Evolutionary conservation across 305 asterid species (phyloP).

Genomic region (Fraxinus albicans): DNA sequence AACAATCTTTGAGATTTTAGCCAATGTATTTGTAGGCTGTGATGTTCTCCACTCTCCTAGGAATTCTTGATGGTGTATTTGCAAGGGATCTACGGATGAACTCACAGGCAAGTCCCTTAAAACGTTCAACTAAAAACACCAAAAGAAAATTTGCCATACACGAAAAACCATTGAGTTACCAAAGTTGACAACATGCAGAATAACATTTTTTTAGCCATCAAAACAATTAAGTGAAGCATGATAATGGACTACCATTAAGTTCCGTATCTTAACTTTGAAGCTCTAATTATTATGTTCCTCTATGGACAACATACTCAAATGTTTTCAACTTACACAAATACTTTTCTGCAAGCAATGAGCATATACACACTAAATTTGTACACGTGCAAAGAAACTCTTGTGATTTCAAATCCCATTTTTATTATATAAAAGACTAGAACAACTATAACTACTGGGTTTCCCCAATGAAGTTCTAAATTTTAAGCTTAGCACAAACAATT

Average conservation of each 20-base stretch:
- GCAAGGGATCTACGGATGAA: conserved; percentile 34
- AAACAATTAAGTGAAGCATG: not conserved
- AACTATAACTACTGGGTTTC: not conserved
- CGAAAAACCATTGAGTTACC: not conserved
- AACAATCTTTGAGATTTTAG: conserved; percentile 30
- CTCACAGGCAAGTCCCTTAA: conserved; percentile 36
- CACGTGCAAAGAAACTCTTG: not conserved
- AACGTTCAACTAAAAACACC: conserved; percentile 41
- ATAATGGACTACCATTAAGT: not conserved
- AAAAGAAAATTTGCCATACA: conserved; percentile 23
- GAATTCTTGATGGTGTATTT: conserved; percentile 42
- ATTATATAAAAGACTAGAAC: not conserved
- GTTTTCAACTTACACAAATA: conserved; percentile 5
- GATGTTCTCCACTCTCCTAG: conserved; percentile 36
- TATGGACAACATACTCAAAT: not conserved
- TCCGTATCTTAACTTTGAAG: not conserved
- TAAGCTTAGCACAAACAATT: not conserved
- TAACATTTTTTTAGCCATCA: not conserved
- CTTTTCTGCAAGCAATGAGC: not conserved
- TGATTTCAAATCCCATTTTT: not conserved
- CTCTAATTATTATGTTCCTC: not conserved
- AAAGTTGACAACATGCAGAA: not conserved
- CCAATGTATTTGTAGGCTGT: conserved; percentile 34
- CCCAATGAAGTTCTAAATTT: not conserved
- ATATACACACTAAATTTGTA: not conserved